Evolutionary conservation across 352 stramenopile species (phyloP).

Genomic region (Thraustochytrium striatum): DNA sequence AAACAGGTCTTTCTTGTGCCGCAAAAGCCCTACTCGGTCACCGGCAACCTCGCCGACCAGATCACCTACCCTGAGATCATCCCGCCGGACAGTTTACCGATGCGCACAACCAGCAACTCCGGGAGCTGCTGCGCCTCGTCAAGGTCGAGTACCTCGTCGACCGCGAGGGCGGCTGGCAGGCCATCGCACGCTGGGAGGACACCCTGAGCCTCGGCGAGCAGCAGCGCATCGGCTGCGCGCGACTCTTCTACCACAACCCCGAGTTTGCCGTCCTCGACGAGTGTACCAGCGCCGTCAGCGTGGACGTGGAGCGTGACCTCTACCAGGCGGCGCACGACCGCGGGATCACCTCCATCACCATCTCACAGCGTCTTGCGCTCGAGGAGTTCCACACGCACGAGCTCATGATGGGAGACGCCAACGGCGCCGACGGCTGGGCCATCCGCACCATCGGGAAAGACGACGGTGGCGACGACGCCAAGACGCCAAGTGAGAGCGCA

Average conservation of each 20-base stretch:
- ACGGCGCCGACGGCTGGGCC: conserved; percentile 36
- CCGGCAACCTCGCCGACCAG: conserved; percentile 75
- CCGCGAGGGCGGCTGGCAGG: conserved; percentile 61
- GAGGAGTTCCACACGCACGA: conserved; percentile 71
- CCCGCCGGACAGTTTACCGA: conserved; percentile 59
- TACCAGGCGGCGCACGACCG: conserved; percentile 73
- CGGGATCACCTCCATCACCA: conserved; percentile 83
- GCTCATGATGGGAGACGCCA: conserved; percentile 25
- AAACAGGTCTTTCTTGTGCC: conserved; percentile 74
- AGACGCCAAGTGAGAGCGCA: too few species aligned
- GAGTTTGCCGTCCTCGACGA: conserved; percentile 83
- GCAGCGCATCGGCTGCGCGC: conserved; percentile 77
- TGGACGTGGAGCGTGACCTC: conserved; percentile 77
- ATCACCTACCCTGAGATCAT: conserved; percentile 74
- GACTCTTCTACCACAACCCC: conserved; percentile 80
- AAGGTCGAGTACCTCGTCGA: conserved; percentile 71
- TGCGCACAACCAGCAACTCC: conserved; percentile 52
- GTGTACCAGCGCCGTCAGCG: conserved; percentile 65
- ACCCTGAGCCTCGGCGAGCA: conserved; percentile 80
- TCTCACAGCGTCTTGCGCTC: conserved; percentile 79
- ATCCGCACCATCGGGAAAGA: conserved; percentile 18
- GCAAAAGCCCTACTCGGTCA: conserved; percentile 75
- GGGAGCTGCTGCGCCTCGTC: conserved; percentile 69
- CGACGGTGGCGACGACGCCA: neutral
- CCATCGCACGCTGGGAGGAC: conserved; percentile 77